Percentiles rank a stretch among this genome's conserved stretches.
Evolutionary conservation across 2,329 filamentous ascomycete genomes (phyloP).

Genomic region (Ophiostoma ips): DNA sequence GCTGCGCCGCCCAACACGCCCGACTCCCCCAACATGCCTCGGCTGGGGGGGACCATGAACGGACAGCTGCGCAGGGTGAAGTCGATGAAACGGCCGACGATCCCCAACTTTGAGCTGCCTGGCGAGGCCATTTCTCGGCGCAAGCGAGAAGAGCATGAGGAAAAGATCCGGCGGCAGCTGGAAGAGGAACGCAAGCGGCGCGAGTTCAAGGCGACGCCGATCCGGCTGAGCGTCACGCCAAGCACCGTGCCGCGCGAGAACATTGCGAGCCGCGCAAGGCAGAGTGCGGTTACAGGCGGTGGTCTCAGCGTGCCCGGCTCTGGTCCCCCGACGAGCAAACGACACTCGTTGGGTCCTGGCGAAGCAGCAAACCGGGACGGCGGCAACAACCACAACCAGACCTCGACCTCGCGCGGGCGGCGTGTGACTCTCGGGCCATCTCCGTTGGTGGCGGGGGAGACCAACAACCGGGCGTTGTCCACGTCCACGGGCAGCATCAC

Average conservation of each 20-base stretch:
- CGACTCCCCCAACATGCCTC: constrained; percentile 10
- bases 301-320: not conserved
- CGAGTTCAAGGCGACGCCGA: constrained; percentile 49
- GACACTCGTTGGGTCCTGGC: constrained; percentile 14
- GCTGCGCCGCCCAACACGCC: constrained; percentile 8
- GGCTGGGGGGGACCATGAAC: too few species aligned
- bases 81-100: constrained; percentile 36
- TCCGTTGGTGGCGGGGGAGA: constrained; percentile 17
- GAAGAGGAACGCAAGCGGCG: constrained; percentile 46
- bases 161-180: constrained; percentile 40
- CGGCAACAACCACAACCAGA: too few species aligned
- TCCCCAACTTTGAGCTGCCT: constrained; percentile 46
- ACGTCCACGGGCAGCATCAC: constrained; percentile 30
- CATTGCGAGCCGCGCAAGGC: constrained; percentile 41
- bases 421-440: constrained; percentile 18
- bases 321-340: constrained; percentile 16
- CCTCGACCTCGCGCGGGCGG: constrained; percentile 16
- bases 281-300: constrained; percentile 23
- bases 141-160: constrained; percentile 42
- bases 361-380: not conserved
- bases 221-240: constrained; percentile 30
- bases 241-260: constrained; percentile 39
- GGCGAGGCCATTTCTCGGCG: constrained; percentile 45
- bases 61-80: constrained; percentile 27
- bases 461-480: constrained; percentile 27